These are phyloP conservation scores for Sorghum bicolor DNA, from an alignment of 176 grass and related monocot genomes.

Conservation along the genomic window Sorghum_bicolor_NCBIv3 NC_012870.2:6100001-6100500, in stretches of 20 bases:
- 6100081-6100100: neutral
- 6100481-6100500: neutral
- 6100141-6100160: neutral
- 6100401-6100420: slow-evolving; percentile 2
- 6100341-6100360: neutral
- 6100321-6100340: neutral
- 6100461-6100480: neutral
- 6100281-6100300: neutral
- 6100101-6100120: slow-evolving; percentile 32
- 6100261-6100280: neutral
- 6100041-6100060: neutral
- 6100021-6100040: slow-evolving; percentile 6
- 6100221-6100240: neutral
- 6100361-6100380: slow-evolving; percentile 3
- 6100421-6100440: neutral
- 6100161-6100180: neutral
- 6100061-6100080: slow-evolving; percentile 17
- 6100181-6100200: neutral
- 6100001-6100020: neutral
- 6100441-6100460: neutral
- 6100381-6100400: neutral
- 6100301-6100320: neutral
- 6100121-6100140: slow-evolving; percentile 8
- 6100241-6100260: neutral
- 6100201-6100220: neutral